Conservation (phyloP, 2,329 filamentous ascomycete species). For the Epichloe scottii region DNA sequence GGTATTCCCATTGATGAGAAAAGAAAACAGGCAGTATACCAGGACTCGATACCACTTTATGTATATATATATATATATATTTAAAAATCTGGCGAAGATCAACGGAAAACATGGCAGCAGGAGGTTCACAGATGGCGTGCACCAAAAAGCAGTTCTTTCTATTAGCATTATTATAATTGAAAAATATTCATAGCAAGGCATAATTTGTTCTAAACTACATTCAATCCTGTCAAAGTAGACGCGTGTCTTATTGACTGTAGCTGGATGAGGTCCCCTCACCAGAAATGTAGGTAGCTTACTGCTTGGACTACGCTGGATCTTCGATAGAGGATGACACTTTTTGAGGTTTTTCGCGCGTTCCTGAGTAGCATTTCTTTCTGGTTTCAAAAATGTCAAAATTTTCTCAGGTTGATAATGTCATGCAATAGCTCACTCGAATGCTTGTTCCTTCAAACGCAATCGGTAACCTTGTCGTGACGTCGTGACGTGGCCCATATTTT, state of each 20-base stretch:
- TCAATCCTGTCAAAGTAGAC: too few species aligned
- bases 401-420: neutral
- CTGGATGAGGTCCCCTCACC: too few species aligned
- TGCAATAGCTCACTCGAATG: neutral
- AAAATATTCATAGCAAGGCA: neutral
- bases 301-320: too few species aligned
- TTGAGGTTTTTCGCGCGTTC: too few species aligned
- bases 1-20: neutral
- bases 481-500: slow-evolving; percentile 1
- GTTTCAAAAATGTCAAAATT: too few species aligned
- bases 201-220: too few species aligned
- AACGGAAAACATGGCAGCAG: neutral
- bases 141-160: neutral
- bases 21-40: neutral
- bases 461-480: neutral
- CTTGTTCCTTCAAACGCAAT: neutral
- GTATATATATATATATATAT: neutral
- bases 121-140: neutral
- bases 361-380: too few species aligned
- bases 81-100: neutral
- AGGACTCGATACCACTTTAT: slow-evolving; percentile 3
- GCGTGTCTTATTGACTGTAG: too few species aligned
- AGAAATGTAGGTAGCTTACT: too few species aligned
- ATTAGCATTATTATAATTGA: neutral
- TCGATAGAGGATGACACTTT: too few species aligned